Percentiles rank a stretch among this genome's conserved stretches.
Conservation (phyloP, 495 filamentous ascomycete species). For the Massariosphaeria phaeospora region DNA sequence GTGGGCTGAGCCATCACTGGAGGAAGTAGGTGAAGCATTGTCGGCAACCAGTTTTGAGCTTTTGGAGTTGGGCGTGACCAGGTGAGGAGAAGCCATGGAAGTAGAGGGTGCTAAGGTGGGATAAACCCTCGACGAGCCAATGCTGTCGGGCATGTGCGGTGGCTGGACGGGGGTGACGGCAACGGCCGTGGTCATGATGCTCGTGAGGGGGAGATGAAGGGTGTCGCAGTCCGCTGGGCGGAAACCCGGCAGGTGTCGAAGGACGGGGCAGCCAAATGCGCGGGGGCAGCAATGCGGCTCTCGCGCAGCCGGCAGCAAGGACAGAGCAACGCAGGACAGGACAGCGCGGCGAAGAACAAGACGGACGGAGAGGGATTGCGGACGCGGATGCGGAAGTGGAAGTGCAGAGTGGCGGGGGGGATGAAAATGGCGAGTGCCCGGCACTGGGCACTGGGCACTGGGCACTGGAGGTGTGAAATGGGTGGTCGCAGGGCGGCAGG, state of each 20-base stretch:
- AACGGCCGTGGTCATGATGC: constrained; percentile 31
- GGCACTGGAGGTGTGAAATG: constrained; percentile 19
- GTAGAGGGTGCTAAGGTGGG: constrained; percentile 36
- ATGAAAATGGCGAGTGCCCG: neutral
- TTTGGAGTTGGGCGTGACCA: constrained; percentile 31
- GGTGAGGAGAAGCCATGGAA: constrained; percentile 26
- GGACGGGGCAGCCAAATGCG: constrained; percentile 23
- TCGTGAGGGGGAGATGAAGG: constrained; percentile 7
- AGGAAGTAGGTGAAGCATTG: constrained; percentile 31
- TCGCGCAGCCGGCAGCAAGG: neutral
- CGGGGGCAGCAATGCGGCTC: neutral
- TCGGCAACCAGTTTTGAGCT: constrained; percentile 21
- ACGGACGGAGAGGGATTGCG: neutral
- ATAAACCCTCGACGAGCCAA: constrained; percentile 30
- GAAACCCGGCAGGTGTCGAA: constrained; percentile 23
- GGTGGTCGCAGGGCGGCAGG: constrained; percentile 11
- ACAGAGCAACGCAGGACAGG: neutral
- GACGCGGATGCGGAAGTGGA: neutral
- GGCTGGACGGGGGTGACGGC: constrained; percentile 33
- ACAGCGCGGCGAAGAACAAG: neutral
- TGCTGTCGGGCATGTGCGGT: constrained; percentile 14
- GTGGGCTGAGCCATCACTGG: constrained; percentile 36
- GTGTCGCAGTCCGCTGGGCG: constrained; percentile 10
- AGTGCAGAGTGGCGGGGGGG: neutral
- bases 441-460: neutral